Evolutionary conservation across 2,329 filamentous ascomycete species (phyloP).

Genomic region (Calonectria naviculata): DNA sequence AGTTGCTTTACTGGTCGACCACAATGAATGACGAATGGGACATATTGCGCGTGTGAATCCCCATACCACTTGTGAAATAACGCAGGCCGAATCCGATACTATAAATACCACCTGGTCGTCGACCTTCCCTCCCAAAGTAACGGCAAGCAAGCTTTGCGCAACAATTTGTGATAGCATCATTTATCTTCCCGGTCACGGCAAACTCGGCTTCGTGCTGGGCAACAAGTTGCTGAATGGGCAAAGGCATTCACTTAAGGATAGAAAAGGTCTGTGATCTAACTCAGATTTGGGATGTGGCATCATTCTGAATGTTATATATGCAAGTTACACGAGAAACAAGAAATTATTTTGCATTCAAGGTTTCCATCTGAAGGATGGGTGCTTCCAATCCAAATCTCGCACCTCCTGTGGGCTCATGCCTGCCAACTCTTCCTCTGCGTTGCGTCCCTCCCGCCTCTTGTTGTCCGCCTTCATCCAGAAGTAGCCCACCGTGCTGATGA

Average conservation of each 20-base stretch:
- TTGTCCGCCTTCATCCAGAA: constrained; percentile 75
- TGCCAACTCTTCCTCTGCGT: constrained; percentile 66
- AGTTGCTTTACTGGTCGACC: too few relatives aligned
- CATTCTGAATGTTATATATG: not conserved
- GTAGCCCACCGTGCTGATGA: constrained; percentile 60
- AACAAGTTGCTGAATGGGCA: not conserved
- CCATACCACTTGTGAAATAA: too few relatives aligned
- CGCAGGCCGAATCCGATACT: too few relatives aligned
- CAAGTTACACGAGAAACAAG: not conserved
- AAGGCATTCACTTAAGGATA: not conserved
- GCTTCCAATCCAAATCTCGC: constrained; percentile 73
- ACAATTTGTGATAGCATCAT: too few relatives aligned
- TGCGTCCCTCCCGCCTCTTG: constrained; percentile 62
- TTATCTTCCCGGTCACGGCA: too few relatives aligned
- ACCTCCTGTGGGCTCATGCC: constrained; percentile 66
- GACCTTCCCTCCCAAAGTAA: too few relatives aligned
- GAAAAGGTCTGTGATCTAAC: not conserved
- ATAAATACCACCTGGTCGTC: too few relatives aligned
- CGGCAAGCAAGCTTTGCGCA: too few relatives aligned
- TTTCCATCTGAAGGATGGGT: constrained; percentile 74
- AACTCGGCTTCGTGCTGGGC: too few relatives aligned
- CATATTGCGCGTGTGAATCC: too few relatives aligned
- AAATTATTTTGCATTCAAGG: not conserved
- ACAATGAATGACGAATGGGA: too few relatives aligned
- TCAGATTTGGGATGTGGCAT: not conserved